Evolutionary conservation across 1,284 basidiomycete genomes (phyloP), one percentile per base, ranked within the genome.

Genomic region (Hymenochaete sp.): DNA sequence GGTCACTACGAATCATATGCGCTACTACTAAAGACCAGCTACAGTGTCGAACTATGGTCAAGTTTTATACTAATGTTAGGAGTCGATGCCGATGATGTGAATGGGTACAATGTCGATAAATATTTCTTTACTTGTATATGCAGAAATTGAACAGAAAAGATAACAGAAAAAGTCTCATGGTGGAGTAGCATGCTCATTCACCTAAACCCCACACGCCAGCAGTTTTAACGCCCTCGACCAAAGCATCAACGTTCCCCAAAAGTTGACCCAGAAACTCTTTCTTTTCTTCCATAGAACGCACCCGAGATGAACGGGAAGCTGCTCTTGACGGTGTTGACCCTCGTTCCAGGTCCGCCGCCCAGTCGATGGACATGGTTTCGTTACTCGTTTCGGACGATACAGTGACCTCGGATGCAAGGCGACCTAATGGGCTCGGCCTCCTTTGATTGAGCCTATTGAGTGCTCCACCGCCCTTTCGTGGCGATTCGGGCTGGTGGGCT

Each of bases 201-300:
- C 56, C 59, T 18, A 77, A 56, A 2, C 87, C 86, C 85, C 85
- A 91, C 45, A 91, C 79, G 0, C 87, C 87, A 0, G 83, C 85
- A 62, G 79, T 83, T 52, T 82, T 71, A 16, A 92, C 85, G 1
- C 87, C 82, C 54, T 88, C 84, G 3, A 93, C 85, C 7, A 92
- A 70, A 38, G 84, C 81, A 59, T 92, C 88, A 5, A 93, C 88
- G 57, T 93, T 93, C 1, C 87, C 89, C 39, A 93, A 61, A 77
- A 90, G 82, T 42, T 75, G 77, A 0, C 82, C 81, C 44, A 93
- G 59, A 33, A 88, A 62, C 58, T 79, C 76, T 63, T 86, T 91
- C 68, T 93, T 93, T 67, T 93, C 84, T 48, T 86, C 81, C 26
- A 80, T 89, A 19, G 79, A 83, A 53, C 75, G 38, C 19, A 27